These are phyloP conservation scores for Trichoderma asperellum DNA, from an alignment of 2,329 filamentous ascomycete species.

Conservation along the genomic window DNA sequence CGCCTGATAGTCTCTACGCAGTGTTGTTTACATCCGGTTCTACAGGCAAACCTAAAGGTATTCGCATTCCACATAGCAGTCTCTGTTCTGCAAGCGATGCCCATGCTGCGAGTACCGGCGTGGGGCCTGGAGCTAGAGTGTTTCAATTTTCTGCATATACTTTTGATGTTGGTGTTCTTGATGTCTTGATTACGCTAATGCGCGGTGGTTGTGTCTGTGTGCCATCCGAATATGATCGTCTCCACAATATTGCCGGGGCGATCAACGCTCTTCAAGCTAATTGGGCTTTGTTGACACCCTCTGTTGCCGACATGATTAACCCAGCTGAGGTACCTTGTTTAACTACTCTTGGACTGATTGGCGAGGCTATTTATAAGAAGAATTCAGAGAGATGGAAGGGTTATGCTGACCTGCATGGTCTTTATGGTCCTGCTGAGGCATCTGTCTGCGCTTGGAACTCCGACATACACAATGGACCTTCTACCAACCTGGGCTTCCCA, in stretches of 20 bases:
- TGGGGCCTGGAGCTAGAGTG: not conserved
- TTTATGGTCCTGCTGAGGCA: conserved; percentile 31
- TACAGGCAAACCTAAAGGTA: conserved; percentile 33
- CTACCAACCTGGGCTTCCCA: conserved; percentile 5
- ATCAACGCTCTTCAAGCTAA: conserved; percentile 24
- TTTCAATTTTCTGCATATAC: conserved; percentile 22
- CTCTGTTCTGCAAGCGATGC: conserved; percentile 3
- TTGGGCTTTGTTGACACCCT: conserved; percentile 29
- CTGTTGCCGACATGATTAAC: conserved; percentile 26
- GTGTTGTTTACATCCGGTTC: conserved; percentile 32
- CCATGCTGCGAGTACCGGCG: not conserved
- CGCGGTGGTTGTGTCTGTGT: conserved; percentile 33
- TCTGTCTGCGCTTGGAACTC: conserved; percentile 15
- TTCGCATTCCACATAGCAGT: conserved; percentile 24
- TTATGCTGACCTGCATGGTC: not conserved
- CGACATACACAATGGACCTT: not conserved
- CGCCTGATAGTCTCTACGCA: conserved; percentile 18
- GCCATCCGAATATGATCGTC: conserved; percentile 29
- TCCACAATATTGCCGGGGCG: conserved; percentile 25
- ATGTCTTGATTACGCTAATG: conserved; percentile 2
- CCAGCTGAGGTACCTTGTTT: conserved; percentile 7
- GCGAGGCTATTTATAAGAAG: conserved; percentile 10
- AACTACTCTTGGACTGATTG: not conserved
- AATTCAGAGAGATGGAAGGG: conserved; percentile 25
- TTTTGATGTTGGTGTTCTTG: conserved; percentile 15